phyloP scores from a whole-genome alignment of 2,329 filamentous ascomycete genomes.

The Tolypocladium nubicola region DNA sequence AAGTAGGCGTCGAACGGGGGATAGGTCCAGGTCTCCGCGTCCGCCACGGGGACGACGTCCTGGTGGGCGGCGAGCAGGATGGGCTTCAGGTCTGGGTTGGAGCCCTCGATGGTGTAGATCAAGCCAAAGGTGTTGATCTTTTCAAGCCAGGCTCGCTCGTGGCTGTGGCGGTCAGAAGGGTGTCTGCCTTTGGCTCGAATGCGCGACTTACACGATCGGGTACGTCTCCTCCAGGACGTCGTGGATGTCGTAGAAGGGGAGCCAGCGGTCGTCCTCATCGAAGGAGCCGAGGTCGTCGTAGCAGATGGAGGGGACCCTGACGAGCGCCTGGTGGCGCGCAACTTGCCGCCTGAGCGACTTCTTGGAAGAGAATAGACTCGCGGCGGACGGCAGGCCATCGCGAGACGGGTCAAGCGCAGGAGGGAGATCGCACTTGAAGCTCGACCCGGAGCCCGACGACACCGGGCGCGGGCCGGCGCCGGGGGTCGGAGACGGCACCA shows the following conservation, averaged over 20 bases:
- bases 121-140: slow-evolving; percentile 53
- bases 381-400: slow-evolving; percentile 21
- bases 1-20: slow-evolving; percentile 31
- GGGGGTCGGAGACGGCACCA: neutral
- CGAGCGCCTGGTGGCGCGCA: slow-evolving; percentile 40
- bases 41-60: slow-evolving; percentile 32
- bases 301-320: slow-evolving; percentile 42
- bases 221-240: slow-evolving; percentile 36
- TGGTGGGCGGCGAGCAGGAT: slow-evolving; percentile 31
- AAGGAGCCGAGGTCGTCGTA: slow-evolving; percentile 46
- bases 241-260: slow-evolving; percentile 40
- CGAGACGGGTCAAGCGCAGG: slow-evolving; percentile 17
- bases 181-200: neutral
- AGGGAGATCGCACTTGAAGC: slow-evolving; percentile 22
- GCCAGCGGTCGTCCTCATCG: slow-evolving; percentile 43
- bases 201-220: slow-evolving; percentile 31
- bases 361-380: slow-evolving; percentile 19
- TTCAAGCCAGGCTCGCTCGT: slow-evolving; percentile 32
- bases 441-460: neutral
- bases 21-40: slow-evolving; percentile 33
- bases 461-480: neutral
- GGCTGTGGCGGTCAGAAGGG: slow-evolving; percentile 14
- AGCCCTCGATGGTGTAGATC: slow-evolving; percentile 47
- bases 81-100: slow-evolving; percentile 35
- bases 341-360: slow-evolving; percentile 29